A percentile compares a stretch with the other conserved stretches of the same genome.
These are phyloP conservation scores for Penicillium verhagenii DNA, from an alignment of 495 filamentous ascomycete species.

Conservation along the genomic window DNA sequence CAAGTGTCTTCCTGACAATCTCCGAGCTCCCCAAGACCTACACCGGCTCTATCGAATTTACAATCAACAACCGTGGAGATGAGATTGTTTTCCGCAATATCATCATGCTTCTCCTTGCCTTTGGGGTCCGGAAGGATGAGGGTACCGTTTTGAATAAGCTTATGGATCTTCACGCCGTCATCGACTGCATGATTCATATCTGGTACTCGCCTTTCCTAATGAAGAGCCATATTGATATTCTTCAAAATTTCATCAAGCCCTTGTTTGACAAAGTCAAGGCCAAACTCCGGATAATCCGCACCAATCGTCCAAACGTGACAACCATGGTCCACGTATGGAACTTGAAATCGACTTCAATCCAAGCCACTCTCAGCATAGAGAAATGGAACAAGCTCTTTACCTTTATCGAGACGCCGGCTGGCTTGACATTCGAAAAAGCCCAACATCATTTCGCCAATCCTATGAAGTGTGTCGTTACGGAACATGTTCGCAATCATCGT, in stretches of 20 bases:
- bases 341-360: background rate
- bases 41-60: conserved; percentile 16
- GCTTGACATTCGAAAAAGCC: background rate
- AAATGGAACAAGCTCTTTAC: background rate
- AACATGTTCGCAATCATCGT: too few species aligned
- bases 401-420: background rate
- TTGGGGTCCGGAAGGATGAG: too few species aligned
- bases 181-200: conserved; percentile 33
- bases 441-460: background rate
- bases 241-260: conserved; percentile 17
- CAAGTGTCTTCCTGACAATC: conserved; percentile 44
- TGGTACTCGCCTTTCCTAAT: conserved; percentile 39
- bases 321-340: background rate
- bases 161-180: conserved; percentile 12
- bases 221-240: conserved; percentile 11
- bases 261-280: conserved; percentile 17
- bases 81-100: conserved; percentile 44
- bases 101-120: conserved; percentile 42
- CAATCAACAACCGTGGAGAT: conserved; percentile 45
- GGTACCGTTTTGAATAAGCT: too few species aligned
- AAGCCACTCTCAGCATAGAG: background rate
- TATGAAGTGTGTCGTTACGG: background rate
- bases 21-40: conserved; percentile 29
- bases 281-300: too few species aligned
- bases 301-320: background rate